Evolutionary conservation across 192 early-diverging fungal genomes (phyloP).

Genomic region (Coemansia sp.): DNA sequence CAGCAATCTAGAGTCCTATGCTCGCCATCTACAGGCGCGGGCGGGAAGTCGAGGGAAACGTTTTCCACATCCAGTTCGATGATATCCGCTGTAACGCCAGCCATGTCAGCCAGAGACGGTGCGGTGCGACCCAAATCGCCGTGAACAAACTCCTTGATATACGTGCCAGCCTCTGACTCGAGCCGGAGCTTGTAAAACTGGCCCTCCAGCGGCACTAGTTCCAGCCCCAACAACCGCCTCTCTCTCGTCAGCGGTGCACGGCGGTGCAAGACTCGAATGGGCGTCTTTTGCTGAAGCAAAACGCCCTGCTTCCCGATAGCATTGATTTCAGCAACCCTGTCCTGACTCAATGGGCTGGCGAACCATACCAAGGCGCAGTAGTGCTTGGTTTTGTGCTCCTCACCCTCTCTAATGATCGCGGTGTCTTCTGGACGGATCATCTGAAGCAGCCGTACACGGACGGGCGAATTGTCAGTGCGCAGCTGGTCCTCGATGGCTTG

Average conservation of each 20-base stretch:
- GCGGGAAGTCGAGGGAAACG: conserved; percentile 86
- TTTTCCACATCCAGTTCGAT: conserved; percentile 82
- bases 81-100: conserved; percentile 67
- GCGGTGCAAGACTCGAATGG: conserved; percentile 71
- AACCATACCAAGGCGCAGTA: conserved; percentile 73
- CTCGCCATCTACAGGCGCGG: conserved; percentile 9
- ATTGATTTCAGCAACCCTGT: conserved; percentile 59
- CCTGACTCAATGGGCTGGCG: conserved; percentile 53
- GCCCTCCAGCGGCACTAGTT: conserved; percentile 51
- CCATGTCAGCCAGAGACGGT: conserved; percentile 66
- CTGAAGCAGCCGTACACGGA: conserved; percentile 57
- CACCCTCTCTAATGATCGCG: conserved; percentile 68
- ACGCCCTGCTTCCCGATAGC: conserved; percentile 46
- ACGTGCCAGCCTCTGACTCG: conserved; percentile 82
- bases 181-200: conserved; percentile 64
- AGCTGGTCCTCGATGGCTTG: conserved; percentile 50
- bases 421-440: conserved; percentile 56
- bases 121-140: conserved; percentile 85
- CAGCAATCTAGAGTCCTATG: neutral
- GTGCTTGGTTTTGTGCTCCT: conserved; percentile 70
- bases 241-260: conserved; percentile 61
- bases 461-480: conserved; percentile 47
- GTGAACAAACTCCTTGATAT: conserved; percentile 94
- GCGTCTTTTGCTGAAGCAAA: conserved; percentile 64
- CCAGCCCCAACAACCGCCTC: conserved; percentile 55